Evolutionary conservation across 139 green algal genomes (phyloP).

Genomic region (Zygnema circumcarinatum): DNA sequence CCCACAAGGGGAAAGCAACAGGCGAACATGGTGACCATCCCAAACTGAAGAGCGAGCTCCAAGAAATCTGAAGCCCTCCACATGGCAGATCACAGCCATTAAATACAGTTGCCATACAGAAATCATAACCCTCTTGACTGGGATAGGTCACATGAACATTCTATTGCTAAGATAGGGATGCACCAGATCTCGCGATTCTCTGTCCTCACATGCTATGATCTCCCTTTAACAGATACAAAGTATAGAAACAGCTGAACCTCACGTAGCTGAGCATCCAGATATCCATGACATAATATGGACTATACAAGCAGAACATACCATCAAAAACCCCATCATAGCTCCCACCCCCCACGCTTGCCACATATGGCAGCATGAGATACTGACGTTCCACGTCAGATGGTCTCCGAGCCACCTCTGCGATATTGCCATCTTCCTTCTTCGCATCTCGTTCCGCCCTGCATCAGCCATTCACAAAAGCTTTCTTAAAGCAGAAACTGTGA

Average conservation of each 20-base stretch:
- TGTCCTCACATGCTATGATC: too few species aligned
- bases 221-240: too few species aligned
- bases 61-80: constrained; percentile 44
- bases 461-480: not conserved
- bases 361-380: constrained; percentile 41
- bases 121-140: too few species aligned
- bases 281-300: too few species aligned
- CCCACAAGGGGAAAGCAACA: constrained; percentile 39
- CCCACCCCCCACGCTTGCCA: constrained; percentile 38
- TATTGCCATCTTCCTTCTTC: not conserved
- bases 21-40: constrained; percentile 57
- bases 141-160: too few species aligned
- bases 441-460: constrained; percentile 15
- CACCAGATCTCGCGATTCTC: too few species aligned
- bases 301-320: constrained; percentile 17
- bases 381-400: constrained; percentile 23
- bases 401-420: not conserved
- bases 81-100: too few species aligned
- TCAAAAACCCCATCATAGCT: constrained; percentile 47
- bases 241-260: too few species aligned
- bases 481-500: too few species aligned
- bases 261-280: too few species aligned
- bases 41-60: constrained; percentile 56
- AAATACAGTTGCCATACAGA: too few species aligned
- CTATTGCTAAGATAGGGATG: too few species aligned